Base-by-base conservation (phyloP, 495 filamentous ascomycete species). In the Neurospora tetraspora region DNA sequence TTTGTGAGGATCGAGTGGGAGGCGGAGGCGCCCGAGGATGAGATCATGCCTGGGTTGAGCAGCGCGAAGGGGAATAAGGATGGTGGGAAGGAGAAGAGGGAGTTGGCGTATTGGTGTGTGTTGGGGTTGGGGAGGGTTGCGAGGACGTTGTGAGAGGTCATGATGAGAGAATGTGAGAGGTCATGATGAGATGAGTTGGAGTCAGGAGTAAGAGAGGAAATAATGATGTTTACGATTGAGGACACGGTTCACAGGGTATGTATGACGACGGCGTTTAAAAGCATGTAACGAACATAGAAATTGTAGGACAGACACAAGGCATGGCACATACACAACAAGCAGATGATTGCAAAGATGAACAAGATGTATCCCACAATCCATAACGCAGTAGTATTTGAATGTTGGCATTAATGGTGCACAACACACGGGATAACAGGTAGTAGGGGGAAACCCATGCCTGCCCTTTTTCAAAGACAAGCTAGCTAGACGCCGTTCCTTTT, bases 21-120 rank as follows among this genome's bases (percentile, higher is more conserved):
- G 82, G 87, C 88, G 40, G 94, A 97, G 74, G 85, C 86, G 6
- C 88, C 88, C 70, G 88, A 89, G 61, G 92, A 92, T 75, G 91
- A 91, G 77, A 85, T 80, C 69, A 81, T 76, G 59, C 74, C 76
- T 31, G 78, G 78, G 53, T 78, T 75, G 8, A 79, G 69, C 0
- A 69, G 36, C 23, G 53, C 79, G 40, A 77, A 75, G 78, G 84
- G 20, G 8, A 65, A 65, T 65, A 65, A 87, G 80, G 77, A 73
- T 23, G 53, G 53, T 16, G 53, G 53, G 53, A 83, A 76, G 75
- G 85, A 83, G 76, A 85, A 83, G 77, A 89, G 91, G 76, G 94
- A 98, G 81, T 82, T 97, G 83, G 93, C 93, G 73, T 98, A 96
- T 86, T 98, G 96, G 95, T 91, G 91, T 86, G 95, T 96, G 37